Base-by-base conservation (phyloP, 192 early-diverging fungal species). In the Linnemannia elongata region DNA sequence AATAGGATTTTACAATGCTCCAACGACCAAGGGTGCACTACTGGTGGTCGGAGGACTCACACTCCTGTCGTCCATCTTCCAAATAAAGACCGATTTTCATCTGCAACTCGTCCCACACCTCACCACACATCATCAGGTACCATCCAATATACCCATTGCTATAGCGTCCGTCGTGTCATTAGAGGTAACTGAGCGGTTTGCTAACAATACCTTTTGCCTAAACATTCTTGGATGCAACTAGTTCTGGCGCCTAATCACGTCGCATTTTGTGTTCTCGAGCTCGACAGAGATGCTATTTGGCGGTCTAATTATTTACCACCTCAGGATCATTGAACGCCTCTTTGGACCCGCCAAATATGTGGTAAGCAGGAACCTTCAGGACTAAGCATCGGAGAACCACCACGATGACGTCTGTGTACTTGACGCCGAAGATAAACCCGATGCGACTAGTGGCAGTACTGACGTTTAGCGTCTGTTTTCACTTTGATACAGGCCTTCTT, bases 1-100 rank as follows among this genome's bases (percentile, higher is more conserved):
- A 12, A 24, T 80, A 92, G 94, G 94, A 44, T 94, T 95, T 76
- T 89, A 92, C 42, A 93, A 94, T 87, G 93, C 93, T 41, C 94
- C 92, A 22, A 88, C 91, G 30, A 93, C 91, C n/a, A 95, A 94
- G 78, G 75, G 85, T 15, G 76, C 93, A 35, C 68, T 92, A 9
- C 75, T 94, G 17, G 69, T 88, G 15, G 78, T 93, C 49, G 91
- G 92, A 15, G 82, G 80, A 8, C 90, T 88, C 24, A 90, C 93
- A 0, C 68, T 95, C 52, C 77, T 90, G 27, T 79, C 90, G 2
- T 86, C 89, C 8, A 79, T 93, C 12, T 77, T 94, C n/a, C 88
- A 91, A 66, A 78, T 85, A 38, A 94, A 93, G 80, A 85, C 91
- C 3, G 81, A 83, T 72, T 89, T 92, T 76, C 89, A 91, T 47